Conservation (phyloP, 306 rosid genomes). For the Alnus glutinosa region DNA sequence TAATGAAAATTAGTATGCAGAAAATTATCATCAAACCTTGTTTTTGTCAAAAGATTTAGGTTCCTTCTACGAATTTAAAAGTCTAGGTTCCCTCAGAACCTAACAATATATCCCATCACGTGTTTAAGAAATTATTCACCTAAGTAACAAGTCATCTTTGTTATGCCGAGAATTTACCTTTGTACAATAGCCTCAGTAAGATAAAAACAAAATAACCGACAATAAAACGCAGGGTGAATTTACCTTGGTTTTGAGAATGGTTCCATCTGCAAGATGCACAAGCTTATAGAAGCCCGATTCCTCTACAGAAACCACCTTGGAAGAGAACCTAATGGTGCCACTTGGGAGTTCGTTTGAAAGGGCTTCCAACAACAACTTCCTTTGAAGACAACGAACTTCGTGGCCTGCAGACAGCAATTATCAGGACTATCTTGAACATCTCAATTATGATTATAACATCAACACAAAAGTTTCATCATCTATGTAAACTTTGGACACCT, state of each 20-base stretch:
- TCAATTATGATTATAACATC: background rate
- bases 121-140: no score
- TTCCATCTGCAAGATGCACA: conserved; percentile 68
- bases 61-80: no score
- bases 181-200: no score
- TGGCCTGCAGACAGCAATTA: background rate
- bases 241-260: conserved; percentile 62
- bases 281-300: conserved; percentile 56
- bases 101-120: no score
- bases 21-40: no score
- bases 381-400: conserved; percentile 61
- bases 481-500: no score
- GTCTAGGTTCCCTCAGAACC: no score
- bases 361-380: conserved; percentile 54
- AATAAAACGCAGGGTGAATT: background rate
- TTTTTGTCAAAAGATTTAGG: no score
- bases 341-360: conserved; percentile 69
- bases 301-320: conserved; percentile 70
- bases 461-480: background rate
- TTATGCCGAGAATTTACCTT: no score
- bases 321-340: conserved; percentile 64
- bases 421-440: background rate
- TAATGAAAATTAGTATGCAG: no score
- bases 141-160: no score
- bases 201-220: background rate